Conservation (phyloP, 2,329 filamentous ascomycete genomes). For the Aspergillus arachidicola region DNA sequence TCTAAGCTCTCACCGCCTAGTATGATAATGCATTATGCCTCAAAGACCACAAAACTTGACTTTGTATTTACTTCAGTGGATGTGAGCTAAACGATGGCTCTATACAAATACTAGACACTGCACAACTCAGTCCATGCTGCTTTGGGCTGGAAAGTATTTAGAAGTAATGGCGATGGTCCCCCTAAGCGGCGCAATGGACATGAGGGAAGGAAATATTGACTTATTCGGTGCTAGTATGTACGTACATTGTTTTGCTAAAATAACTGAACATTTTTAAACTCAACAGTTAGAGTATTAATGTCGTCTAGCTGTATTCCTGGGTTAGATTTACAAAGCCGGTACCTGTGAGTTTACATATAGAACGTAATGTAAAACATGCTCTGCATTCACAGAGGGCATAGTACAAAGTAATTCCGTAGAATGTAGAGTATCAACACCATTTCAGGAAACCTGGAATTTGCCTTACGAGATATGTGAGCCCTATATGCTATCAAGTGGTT, state of each 20-base stretch:
- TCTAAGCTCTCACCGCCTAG: neutral
- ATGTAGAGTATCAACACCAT: neutral
- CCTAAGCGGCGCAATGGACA: neutral
- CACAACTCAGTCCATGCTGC: neutral
- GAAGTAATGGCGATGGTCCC: neutral
- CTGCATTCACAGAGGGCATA: neutral
- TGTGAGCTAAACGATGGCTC: neutral
- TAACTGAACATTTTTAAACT: neutral
- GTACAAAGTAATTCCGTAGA: neutral
- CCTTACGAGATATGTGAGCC: neutral
- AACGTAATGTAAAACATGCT: neutral
- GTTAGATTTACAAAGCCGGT: neutral
- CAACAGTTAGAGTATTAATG: neutral
- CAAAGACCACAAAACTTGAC: neutral
- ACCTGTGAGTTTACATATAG: neutral
- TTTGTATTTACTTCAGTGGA: neutral
- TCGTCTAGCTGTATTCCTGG: neutral
- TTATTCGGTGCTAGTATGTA: neutral
- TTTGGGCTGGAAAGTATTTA: neutral
- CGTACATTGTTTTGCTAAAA: neutral
- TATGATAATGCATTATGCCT: neutral
- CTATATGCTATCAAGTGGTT: too few species aligned
- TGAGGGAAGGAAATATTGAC: neutral
- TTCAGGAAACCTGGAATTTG: too few species aligned
- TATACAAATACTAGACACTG: neutral